phyloP scores from a whole-genome alignment of 768 basidiomycete species.

The Boletus huronensis region DNA sequence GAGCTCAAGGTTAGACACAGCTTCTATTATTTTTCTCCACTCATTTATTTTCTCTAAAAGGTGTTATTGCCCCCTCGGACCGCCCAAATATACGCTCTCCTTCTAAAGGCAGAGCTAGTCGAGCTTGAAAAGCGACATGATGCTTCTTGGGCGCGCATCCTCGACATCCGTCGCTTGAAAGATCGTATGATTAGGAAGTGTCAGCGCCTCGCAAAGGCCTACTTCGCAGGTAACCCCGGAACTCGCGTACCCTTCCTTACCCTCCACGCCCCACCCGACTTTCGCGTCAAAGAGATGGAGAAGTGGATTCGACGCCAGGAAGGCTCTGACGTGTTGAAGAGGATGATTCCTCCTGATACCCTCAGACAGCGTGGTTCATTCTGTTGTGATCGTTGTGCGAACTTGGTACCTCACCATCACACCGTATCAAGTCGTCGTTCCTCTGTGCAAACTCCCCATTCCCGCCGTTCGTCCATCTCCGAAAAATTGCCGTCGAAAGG shows the following conservation, averaged over 20 bases:
- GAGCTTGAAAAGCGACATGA: slow-evolving; percentile 57
- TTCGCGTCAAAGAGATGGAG: slow-evolving; percentile 76
- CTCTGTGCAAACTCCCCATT: slow-evolving; percentile 22
- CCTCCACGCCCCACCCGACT: slow-evolving; percentile 65
- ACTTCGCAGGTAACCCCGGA: slow-evolving; percentile 38
- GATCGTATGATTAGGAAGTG: slow-evolving; percentile 82
- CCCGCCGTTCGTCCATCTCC: slow-evolving; percentile 26
- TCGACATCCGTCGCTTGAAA: slow-evolving; percentile 74
- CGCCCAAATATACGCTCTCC: slow-evolving; percentile 59
- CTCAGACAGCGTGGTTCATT: slow-evolving; percentile 29
- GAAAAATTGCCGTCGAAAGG: slow-evolving; percentile 14
- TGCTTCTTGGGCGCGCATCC: slow-evolving; percentile 64
- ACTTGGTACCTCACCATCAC: slow-evolving; percentile 32
- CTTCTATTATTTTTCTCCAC: neutral
- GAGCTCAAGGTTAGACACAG: slow-evolving; percentile 59
- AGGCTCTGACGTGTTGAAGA: slow-evolving; percentile 25
- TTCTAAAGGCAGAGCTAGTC: slow-evolving; percentile 56
- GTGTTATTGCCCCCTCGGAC: slow-evolving; percentile 68
- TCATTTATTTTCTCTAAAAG: slow-evolving; percentile 33
- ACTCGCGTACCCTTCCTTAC: slow-evolving; percentile 55
- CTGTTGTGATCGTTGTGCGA: slow-evolving; percentile 35
- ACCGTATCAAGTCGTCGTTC: slow-evolving; percentile 27
- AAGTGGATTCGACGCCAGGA: slow-evolving; percentile 63
- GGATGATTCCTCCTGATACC: slow-evolving; percentile 14
- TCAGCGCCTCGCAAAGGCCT: slow-evolving; percentile 53